Conservation (phyloP, 805 yeast species). For the Saturnispora mendoncae region DNA sequence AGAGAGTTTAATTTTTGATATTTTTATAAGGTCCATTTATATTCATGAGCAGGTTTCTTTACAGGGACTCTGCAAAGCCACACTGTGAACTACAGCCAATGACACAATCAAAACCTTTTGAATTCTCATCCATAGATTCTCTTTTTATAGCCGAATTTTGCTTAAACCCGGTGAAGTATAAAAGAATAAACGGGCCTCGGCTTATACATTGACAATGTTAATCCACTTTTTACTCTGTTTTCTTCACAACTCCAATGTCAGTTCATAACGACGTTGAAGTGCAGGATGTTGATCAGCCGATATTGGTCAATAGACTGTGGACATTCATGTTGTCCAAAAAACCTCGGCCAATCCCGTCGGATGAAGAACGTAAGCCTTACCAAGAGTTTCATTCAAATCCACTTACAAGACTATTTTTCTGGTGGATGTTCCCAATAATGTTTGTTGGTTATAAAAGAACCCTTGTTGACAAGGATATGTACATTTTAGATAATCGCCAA, state of each 20-base stretch:
- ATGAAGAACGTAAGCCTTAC: slow-evolving; percentile 39
- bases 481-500: slow-evolving; percentile 33
- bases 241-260: neutral
- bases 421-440: slow-evolving; percentile 64
- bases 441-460: slow-evolving; percentile 67
- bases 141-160: too few species aligned
- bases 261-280: slow-evolving; percentile 3
- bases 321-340: slow-evolving; percentile 40
- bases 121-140: too few species aligned
- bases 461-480: slow-evolving; percentile 55
- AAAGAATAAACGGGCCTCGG: too few species aligned
- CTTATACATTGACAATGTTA: too few species aligned
- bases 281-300: slow-evolving; percentile 4
- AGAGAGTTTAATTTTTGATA: slow-evolving; percentile 33
- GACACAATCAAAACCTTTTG: too few species aligned
- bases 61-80: too few species aligned
- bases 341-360: slow-evolving; percentile 41
- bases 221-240: too few species aligned
- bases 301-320: slow-evolving; percentile 38
- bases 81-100: too few species aligned
- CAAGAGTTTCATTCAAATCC: slow-evolving; percentile 22
- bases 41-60: too few species aligned
- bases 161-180: too few species aligned
- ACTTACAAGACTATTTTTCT: slow-evolving; percentile 41
- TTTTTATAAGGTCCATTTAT: too few species aligned